Percentiles rank a stretch among this genome's conserved stretches.
Evolutionary conservation across 1,284 basidiomycete species (phyloP).

Genomic region (Apiotrichum akiyoshidainum): DNA sequence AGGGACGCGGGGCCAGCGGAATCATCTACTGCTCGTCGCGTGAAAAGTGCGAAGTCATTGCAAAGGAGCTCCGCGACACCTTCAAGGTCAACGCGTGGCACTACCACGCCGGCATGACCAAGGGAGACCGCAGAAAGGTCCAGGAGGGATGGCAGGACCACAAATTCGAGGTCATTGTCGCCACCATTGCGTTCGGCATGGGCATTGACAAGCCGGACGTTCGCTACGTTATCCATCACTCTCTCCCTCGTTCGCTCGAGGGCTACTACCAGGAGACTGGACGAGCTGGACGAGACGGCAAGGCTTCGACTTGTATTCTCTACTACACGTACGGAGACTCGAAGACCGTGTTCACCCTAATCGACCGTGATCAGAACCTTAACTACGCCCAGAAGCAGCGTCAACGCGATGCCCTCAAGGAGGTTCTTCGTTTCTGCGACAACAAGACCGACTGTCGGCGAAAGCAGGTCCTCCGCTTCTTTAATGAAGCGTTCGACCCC

Average conservation of each 20-base stretch:
- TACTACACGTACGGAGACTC: constrained; percentile 61
- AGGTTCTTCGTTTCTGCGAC: constrained; percentile 70
- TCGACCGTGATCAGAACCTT: constrained; percentile 56
- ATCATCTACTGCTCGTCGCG: constrained; percentile 82
- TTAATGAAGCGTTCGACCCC: constrained; percentile 49
- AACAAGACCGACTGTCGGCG: constrained; percentile 86
- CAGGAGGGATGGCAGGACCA: constrained; percentile 75
- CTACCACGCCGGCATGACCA: constrained; percentile 79
- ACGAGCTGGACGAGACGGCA: constrained; percentile 74
- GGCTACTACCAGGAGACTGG: constrained; percentile 83
- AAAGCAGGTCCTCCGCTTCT: constrained; percentile 65
- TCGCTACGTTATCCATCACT: constrained; percentile 69
- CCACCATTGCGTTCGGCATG: constrained; percentile 95
- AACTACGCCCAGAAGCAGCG: constrained; percentile 59
- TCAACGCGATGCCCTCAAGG: constrained; percentile 58
- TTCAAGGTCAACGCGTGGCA: constrained; percentile 67
- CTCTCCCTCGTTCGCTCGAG: constrained; percentile 66
- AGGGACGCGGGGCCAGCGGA: constrained; percentile 65
- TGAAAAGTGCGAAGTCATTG: constrained; percentile 73
- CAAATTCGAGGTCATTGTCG: constrained; percentile 77
- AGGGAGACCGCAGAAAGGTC: constrained; percentile 62
- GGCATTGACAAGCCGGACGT: constrained; percentile 87
- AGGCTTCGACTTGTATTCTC: constrained; percentile 62
- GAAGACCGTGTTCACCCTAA: constrained; percentile 56
- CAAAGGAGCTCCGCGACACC: constrained; percentile 60